These are phyloP conservation scores for Puccinia hordei DNA, from an alignment of 1,284 basidiomycete species.

Conservation along the genomic window DNA sequence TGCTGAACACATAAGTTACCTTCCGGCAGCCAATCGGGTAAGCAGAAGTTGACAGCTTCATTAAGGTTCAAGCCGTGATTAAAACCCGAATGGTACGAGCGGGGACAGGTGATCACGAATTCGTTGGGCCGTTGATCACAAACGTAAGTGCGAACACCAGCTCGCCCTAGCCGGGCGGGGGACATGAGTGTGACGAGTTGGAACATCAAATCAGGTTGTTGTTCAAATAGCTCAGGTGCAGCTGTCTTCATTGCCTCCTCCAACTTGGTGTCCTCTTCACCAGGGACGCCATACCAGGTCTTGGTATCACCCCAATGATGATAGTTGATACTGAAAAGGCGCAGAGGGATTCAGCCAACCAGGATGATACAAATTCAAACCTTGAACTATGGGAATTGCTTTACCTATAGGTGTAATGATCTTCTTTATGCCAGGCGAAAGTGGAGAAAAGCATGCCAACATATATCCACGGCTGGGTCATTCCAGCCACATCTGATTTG, in stretches of 20 bases:
- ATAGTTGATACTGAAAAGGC: slow-evolving; percentile 56
- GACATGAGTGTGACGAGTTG: slow-evolving; percentile 99
- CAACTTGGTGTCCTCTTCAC: slow-evolving; percentile 88
- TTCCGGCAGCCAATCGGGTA: slow-evolving; percentile 89
- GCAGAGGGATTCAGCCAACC: neutral
- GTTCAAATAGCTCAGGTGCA: slow-evolving; percentile 97
- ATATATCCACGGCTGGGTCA: slow-evolving; percentile 99
- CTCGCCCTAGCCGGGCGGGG: slow-evolving; percentile 78
- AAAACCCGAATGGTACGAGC: slow-evolving; percentile 97
- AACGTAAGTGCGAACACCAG: slow-evolving; percentile 89
- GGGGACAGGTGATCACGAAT: slow-evolving; percentile 90
- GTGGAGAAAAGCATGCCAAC: slow-evolving; percentile 99
- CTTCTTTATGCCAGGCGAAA: slow-evolving; percentile 99
- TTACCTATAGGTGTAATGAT: slow-evolving; percentile 88
- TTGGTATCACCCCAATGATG: slow-evolving; percentile 97
- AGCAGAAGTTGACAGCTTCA: slow-evolving; percentile 97
- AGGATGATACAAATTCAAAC: neutral
- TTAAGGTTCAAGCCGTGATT: slow-evolving; percentile 99
- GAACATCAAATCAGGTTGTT: slow-evolving; percentile 93
- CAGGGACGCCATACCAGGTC: slow-evolving; percentile 99
- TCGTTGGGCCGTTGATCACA: slow-evolving; percentile 97
- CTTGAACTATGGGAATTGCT: neutral
- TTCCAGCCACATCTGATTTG: slow-evolving; percentile 97
- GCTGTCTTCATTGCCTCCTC: slow-evolving; percentile 92
- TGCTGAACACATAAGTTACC: slow-evolving; percentile 84